Evolutionary conservation across 2,329 filamentous ascomycete species (phyloP).

Genomic region (Apiospora marii): DNA sequence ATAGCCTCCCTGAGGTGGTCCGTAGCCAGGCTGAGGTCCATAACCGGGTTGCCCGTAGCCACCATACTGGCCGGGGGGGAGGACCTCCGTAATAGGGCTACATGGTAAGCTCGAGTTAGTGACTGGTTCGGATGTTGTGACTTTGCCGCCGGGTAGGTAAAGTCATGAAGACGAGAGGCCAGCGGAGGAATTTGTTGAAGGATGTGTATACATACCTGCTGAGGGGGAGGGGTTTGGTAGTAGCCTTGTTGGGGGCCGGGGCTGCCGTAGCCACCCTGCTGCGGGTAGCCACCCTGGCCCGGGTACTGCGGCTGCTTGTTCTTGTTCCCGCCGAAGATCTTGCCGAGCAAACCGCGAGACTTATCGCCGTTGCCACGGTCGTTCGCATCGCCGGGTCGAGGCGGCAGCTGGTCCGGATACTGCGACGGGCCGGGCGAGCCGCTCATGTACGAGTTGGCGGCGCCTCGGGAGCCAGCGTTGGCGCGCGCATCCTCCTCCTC

Average conservation of each 20-base stretch:
- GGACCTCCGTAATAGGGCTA: conserved; percentile 47
- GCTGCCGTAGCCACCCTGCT: conserved; percentile 35
- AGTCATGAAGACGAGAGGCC: background rate
- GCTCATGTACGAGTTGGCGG: conserved; percentile 46
- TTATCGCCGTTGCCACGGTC: conserved; percentile 18
- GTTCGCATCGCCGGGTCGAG: conserved; percentile 40
- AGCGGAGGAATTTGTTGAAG: background rate
- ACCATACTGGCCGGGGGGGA: conserved; percentile 42
- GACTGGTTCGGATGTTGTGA: background rate
- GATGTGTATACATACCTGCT: conserved; percentile 26
- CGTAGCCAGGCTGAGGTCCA: conserved; percentile 42
- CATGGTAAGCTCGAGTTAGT: background rate
- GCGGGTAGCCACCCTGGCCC: conserved; percentile 38
- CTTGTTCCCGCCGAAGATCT: conserved; percentile 43
- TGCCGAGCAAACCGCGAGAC: conserved; percentile 38
- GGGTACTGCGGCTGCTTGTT: conserved; percentile 34
- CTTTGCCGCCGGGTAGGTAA: background rate
- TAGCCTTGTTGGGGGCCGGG: conserved; percentile 43
- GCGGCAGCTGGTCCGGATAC: conserved; percentile 52
- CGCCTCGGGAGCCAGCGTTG: conserved; percentile 28
- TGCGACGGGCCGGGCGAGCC: conserved; percentile 37
- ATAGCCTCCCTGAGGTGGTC: conserved; percentile 32
- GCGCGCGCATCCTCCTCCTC: conserved; percentile 80
- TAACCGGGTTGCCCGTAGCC: conserved; percentile 40
- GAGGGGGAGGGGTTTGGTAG: conserved; percentile 16